A percentile compares a stretch with the other conserved stretches of the same genome.
Evolutionary conservation across 2,329 filamentous ascomycete genomes (phyloP).

Genomic region (Colletotrichum horii): DNA sequence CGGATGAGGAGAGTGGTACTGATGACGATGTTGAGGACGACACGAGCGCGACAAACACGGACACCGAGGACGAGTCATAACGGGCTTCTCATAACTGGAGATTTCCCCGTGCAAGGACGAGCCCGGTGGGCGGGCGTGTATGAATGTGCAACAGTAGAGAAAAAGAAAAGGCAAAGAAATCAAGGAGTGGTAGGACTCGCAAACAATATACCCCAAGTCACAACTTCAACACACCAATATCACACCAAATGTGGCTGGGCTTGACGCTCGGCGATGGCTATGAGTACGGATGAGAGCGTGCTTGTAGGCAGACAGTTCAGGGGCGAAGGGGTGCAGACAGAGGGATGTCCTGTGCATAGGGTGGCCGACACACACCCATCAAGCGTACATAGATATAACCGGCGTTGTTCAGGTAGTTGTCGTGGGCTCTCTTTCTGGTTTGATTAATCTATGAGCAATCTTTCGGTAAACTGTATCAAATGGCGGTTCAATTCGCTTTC

Average conservation of each 20-base stretch:
- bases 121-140: not conserved
- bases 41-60: slow-evolving; percentile 72
- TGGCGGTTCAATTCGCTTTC: not conserved
- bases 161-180: not conserved
- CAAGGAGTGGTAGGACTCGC: not conserved
- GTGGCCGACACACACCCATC: not conserved
- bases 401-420: not conserved
- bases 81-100: not conserved
- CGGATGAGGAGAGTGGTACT: slow-evolving; percentile 83
- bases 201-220: slow-evolving; percentile 22
- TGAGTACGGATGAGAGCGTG: not conserved
- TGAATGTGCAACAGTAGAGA: not conserved
- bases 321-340: not conserved
- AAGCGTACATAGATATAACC: not conserved
- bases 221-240: not conserved
- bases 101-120: not conserved
- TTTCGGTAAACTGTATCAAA: not conserved
- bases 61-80: slow-evolving; percentile 67
- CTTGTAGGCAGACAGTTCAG: not conserved
- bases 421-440: not conserved
- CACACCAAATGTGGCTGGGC: not conserved
- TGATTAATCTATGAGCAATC: not conserved
- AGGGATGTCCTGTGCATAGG: not conserved
- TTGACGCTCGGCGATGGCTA: not conserved
- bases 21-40: slow-evolving; percentile 76